Percentiles rank a stretch among this genome's conserved stretches.
Evolutionary conservation across 2,329 filamentous ascomycete species (phyloP).

Genomic region (Fusarium annulatum): DNA sequence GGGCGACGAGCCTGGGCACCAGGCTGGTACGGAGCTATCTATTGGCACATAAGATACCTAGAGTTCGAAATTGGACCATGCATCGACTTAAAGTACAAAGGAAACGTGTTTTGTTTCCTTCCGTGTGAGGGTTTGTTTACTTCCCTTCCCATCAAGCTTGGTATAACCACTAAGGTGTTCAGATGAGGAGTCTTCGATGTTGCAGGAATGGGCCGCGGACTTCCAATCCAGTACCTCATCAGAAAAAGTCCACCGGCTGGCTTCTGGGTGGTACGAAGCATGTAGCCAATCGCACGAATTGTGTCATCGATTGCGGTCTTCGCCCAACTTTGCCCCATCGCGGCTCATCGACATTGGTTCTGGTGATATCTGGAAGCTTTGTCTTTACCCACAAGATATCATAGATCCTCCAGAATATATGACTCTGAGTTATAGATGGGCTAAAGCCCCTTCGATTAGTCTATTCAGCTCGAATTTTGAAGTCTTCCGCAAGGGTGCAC

Average conservation of each 20-base stretch:
- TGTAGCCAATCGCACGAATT: background rate
- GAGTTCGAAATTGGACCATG: rapidly evolving
- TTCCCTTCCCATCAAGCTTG: background rate
- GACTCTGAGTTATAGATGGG: background rate
- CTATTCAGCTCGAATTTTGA: background rate
- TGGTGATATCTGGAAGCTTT: background rate
- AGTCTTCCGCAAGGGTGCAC: rapidly evolving
- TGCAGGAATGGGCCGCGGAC: rapidly evolving
- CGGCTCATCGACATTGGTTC: background rate
- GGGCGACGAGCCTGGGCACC: background rate
- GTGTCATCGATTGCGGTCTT: background rate
- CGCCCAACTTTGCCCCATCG: background rate
- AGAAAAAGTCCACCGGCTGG: background rate
- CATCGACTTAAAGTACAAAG: background rate
- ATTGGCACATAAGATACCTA: background rate
- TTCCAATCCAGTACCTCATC: background rate
- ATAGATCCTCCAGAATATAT: background rate
- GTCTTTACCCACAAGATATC: background rate
- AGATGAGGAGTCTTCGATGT: background rate
- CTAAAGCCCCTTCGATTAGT: background rate
- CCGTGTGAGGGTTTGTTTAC: background rate
- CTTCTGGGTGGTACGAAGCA: background rate
- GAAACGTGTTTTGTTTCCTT: background rate
- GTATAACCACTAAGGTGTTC: rapidly evolving
- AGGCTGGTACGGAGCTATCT: background rate